phyloP scores from a whole-genome alignment of 2,329 filamentous ascomycete species.

The Sclerotinia nivalis region DNA sequence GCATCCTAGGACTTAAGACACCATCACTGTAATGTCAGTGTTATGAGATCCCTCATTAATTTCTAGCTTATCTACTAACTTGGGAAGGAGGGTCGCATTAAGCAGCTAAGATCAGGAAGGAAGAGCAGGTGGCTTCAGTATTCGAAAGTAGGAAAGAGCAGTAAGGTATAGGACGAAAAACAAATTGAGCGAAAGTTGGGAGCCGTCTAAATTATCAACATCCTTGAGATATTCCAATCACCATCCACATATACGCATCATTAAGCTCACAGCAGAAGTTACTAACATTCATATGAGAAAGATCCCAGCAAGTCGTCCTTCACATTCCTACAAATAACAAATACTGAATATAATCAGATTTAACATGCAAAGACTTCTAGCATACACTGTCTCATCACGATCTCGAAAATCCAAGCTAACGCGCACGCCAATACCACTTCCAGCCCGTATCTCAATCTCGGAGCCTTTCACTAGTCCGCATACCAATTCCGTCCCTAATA shows the following conservation, averaged over 20 bases:
- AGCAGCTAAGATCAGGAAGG: background rate
- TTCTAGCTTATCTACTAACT: background rate
- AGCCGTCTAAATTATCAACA: background rate
- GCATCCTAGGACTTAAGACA: background rate
- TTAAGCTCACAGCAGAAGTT: background rate
- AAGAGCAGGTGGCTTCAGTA: background rate
- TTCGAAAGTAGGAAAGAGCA: background rate
- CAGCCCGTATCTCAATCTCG: background rate
- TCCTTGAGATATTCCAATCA: background rate
- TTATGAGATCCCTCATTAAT: background rate
- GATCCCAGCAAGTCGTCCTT: background rate
- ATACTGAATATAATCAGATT: background rate
- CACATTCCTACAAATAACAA: background rate
- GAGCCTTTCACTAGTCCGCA: background rate
- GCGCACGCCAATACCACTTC: background rate
- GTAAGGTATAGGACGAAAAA: background rate
- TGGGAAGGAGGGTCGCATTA: background rate
- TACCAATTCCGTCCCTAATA: background rate
- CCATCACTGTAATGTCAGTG: background rate
- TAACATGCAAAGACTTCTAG: background rate
- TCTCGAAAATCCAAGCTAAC: background rate
- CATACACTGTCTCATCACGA: background rate
- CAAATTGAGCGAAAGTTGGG: no score
- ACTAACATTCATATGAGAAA: background rate
- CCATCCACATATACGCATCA: background rate